Conservation (phyloP, 257 asterid genomes). For the Euphrasia confusa region DNA sequence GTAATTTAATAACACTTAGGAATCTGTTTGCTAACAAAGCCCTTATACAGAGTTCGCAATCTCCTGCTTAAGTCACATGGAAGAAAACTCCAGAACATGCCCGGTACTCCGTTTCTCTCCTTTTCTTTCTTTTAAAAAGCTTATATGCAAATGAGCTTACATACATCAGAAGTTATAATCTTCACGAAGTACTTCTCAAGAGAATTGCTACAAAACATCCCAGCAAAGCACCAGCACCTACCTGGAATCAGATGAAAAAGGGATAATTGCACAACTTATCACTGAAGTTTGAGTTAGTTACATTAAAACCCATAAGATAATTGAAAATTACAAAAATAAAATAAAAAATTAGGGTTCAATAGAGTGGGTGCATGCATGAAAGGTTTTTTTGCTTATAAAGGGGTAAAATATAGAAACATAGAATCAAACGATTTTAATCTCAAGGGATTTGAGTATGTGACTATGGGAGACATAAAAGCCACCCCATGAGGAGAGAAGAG, state of each 20-base stretch:
- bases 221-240: slow-evolving; percentile 67
- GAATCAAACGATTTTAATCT: no score
- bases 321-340: no score
- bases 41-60: slow-evolving; percentile 24
- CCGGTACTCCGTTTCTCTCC: neutral
- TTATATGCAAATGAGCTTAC: slow-evolving; percentile 13
- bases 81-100: slow-evolving; percentile 10
- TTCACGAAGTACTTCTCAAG: slow-evolving; percentile 37
- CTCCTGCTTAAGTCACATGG: slow-evolving; percentile 18
- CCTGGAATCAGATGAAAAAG: slow-evolving; percentile 33
- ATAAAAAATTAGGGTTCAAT: no score
- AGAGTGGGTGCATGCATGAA: no score
- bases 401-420: no score
- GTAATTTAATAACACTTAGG: slow-evolving; percentile 9
- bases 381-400: no score
- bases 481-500: slow-evolving; percentile 4
- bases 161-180: neutral
- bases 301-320: no score
- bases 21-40: slow-evolving; percentile 7
- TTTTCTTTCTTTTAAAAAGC: slow-evolving; percentile 4
- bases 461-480: neutral
- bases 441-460: no score
- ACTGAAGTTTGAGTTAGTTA: no score
- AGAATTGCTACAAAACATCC: slow-evolving; percentile 57
- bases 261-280: no score